Evolutionary conservation across 179 eudicot genomes (phyloP).

Genomic region (Carnegiea gigantea): DNA sequence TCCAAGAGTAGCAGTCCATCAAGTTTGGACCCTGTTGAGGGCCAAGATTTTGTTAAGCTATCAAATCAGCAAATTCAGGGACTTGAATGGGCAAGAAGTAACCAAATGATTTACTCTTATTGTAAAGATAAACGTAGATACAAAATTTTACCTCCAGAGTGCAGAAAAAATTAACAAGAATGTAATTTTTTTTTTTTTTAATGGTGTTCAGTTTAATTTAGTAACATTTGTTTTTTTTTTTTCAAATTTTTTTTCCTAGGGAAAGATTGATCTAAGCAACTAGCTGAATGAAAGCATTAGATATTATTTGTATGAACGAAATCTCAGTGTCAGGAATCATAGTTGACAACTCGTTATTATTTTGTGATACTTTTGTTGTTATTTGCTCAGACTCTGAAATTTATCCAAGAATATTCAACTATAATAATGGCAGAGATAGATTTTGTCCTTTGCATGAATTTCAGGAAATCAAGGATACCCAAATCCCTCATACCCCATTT

Average conservation of each 20-base stretch:
- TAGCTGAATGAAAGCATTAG: background rate
- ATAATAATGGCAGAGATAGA: background rate
- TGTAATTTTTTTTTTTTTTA: background rate
- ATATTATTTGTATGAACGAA: background rate
- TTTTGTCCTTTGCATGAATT: background rate
- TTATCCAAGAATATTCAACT: background rate
- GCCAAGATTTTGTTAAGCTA: conserved; percentile 65
- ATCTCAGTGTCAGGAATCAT: too few species aligned
- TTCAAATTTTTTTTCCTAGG: too few species aligned
- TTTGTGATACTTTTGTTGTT: background rate
- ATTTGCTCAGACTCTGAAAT: background rate
- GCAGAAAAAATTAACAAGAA: conserved; percentile 26
- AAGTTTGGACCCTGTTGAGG: conserved; percentile 78
- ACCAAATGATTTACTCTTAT: conserved; percentile 77
- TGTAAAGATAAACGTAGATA: conserved; percentile 77
- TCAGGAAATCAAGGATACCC: too few species aligned
- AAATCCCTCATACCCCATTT: too few species aligned
- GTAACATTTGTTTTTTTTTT: background rate
- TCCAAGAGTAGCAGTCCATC: conserved; percentile 46
- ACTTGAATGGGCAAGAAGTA: conserved; percentile 69
- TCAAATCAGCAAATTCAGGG: conserved; percentile 61
- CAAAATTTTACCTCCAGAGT: conserved; percentile 73
- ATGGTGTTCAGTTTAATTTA: background rate
- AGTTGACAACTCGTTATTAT: too few species aligned
- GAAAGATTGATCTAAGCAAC: background rate